A percentile compares a stretch with the other conserved stretches of the same genome.
phyloP scores from a whole-genome alignment of 1,139 yeast genomes.

The Suhomyces chickasaworum region DNA sequence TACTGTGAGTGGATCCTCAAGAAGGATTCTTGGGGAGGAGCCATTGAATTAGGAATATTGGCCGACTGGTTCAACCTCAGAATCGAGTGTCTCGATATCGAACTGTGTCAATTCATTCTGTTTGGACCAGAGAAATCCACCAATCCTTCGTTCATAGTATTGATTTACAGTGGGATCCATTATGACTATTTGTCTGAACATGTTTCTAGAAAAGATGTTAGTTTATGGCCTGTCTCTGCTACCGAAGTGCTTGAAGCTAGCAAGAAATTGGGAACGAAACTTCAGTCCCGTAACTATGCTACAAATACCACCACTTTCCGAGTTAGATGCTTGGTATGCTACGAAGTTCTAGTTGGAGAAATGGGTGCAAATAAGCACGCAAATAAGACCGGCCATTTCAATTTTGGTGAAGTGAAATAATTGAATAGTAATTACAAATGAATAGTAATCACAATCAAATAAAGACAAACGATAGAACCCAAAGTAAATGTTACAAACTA shows the following conservation, averaged over 20 bases:
- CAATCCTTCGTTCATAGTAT: constrained; percentile 45
- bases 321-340: constrained; percentile 62
- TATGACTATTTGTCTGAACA: constrained; percentile 58
- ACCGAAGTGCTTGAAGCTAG: constrained; percentile 39
- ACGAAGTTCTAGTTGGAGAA: constrained; percentile 59
- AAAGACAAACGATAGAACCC: no score
- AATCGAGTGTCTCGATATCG: constrained; percentile 68
- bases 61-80: constrained; percentile 55
- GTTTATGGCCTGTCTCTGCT: constrained; percentile 12
- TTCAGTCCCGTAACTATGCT: constrained; percentile 58
- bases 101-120: constrained; percentile 59
- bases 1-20: constrained; percentile 65
- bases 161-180: constrained; percentile 74
- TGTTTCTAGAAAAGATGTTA: constrained; percentile 29
- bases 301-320: constrained; percentile 68
- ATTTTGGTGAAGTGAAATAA: constrained; percentile 62
- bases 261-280: constrained; percentile 40
- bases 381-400: constrained; percentile 58
- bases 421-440: no score
- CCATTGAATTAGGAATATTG: constrained; percentile 71
- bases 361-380: constrained; percentile 71
- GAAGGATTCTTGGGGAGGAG: constrained; percentile 82
- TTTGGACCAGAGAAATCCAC: constrained; percentile 48
- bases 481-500: no score
- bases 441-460: no score